Base-by-base conservation (phyloP, 192 early-diverging fungal species). In the Podila epigama region DNA sequence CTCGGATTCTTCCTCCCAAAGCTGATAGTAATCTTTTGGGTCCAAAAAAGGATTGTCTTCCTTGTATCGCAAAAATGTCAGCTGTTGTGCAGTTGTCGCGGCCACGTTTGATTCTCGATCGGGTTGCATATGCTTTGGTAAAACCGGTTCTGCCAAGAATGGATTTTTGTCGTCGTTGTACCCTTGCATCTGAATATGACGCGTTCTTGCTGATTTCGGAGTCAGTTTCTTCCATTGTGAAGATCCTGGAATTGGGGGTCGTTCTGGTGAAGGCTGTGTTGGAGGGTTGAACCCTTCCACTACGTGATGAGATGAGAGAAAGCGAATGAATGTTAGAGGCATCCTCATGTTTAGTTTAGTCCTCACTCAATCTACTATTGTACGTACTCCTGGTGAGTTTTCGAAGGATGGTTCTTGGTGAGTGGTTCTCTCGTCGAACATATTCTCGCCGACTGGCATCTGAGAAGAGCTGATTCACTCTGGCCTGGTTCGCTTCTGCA, bases 271-370 rank as follows among this genome's bases (percentile, higher is more conserved):
- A 36, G 73, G 66, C 36, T 68, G 36, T 29, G 60, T 48, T 3
- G 61, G 44, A 29, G 59, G 73, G 56, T 77, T 77, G 51, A 77
- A 77, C 41, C 73, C 73, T 22, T 60, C 56, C 31, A 77, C 73
- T 77, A 64, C 3, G 25, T 16, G 13, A 16, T 42, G n/a, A n/a
- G n/a, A n/a, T n/a, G n/a, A n/a, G n/a, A n/a, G n/a, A n/a, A n/a
- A n/a, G n/a, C n/a, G n/a, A n/a, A n/a, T n/a, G n/a, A n/a, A n/a
- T 42, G 41, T 42, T 42, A 42, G 41, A 2, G 41, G 12, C 3
- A 16, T 12, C 1, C 12, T 12, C 41, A n/a, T n/a, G 12, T 42
- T 42, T 42, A 12, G 41, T 1, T n/a, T 1, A 16, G 1, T 42
- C 41, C 13, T 3, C 41, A 42, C 3, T 42, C 13, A 16, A 42